Base-by-base conservation (phyloP, 2,329 filamentous ascomycete species). In the Lasiodiplodia citricola region DNA sequence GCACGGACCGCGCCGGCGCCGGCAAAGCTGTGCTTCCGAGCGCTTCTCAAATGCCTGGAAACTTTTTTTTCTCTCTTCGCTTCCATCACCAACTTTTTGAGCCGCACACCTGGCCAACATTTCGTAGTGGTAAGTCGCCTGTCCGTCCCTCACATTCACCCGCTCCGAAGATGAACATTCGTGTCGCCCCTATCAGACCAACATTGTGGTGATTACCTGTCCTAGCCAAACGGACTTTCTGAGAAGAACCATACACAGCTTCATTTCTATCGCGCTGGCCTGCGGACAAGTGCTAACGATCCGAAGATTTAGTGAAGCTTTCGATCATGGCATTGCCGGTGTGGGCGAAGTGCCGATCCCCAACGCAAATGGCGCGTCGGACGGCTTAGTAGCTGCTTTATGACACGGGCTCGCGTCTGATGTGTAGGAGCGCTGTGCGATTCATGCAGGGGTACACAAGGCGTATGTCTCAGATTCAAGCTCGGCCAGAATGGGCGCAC, bases 131-230 rank as follows among this genome's bases (percentile, higher is more conserved):
- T 68, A 68, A 31, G 66, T 41, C 21, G 16, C n/a, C 47, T 28
- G 31, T 38, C 11, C 21, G 14, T 25, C 14, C 25, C 28, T 37
- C n/a, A 3, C 11, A 66, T 37, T n/a, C 65, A 31, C 56, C 52
- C 25, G 11, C 81, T 69, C 80, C 76, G 21, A 74, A 72, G 73
- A 74, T 74, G 73, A 74, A 56, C 71, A 73, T 70, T 70, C 66
- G 70, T 74, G 73, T 74, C 73, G 73, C 73, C 73, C 73, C 73
- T 74, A 74, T 74, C 73, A 63, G 71, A 74, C 67, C 56, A 69
- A 21, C 38, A 51, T 51, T 52, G 51, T 73, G 72, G 68, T 72
- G 72, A 73, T 71, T 71, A 70, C 69, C 68, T 65, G 68, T 70
- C 71, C 72, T 71, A 71, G 70, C 72, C 72, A 73, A 73, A 73